phyloP scores from a whole-genome alignment of 768 basidiomycete genomes.

The Lactifluus piperatus region DNA sequence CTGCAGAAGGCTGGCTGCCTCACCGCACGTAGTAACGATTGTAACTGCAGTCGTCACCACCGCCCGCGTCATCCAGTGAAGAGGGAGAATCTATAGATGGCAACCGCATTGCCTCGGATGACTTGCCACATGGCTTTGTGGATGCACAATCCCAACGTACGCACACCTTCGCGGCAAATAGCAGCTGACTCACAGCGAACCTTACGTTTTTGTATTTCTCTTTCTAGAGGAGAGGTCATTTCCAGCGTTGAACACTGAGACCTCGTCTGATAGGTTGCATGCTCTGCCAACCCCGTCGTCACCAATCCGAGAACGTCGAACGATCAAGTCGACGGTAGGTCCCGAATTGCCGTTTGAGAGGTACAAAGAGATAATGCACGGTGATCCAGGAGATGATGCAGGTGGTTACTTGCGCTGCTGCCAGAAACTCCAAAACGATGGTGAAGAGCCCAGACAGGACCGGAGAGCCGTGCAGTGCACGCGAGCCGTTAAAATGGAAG shows the following conservation, averaged over 20 bases:
- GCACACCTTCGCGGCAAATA: neutral
- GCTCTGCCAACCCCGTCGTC: neutral
- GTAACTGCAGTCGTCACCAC: slow-evolving; percentile 8
- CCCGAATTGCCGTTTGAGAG: neutral
- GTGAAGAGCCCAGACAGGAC: slow-evolving; percentile 8
- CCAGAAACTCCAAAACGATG: neutral
- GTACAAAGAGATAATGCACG: neutral
- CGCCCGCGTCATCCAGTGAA: neutral
- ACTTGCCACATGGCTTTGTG: neutral
- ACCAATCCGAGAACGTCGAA: neutral
- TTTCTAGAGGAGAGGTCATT: neutral
- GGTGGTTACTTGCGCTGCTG: neutral
- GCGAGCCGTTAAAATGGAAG: slow-evolving; percentile 15
- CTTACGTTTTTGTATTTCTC: neutral
- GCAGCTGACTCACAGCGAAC: neutral
- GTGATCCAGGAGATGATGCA: slow-evolving; percentile 6
- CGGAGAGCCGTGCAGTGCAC: too few relatives aligned
- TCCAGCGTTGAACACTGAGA: neutral
- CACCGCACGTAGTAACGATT: slow-evolving; percentile 14
- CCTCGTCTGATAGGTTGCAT: neutral
- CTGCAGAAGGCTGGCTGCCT: slow-evolving; percentile 16
- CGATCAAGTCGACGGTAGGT: slow-evolving; percentile 11
- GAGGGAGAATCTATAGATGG: neutral
- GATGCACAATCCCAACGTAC: neutral
- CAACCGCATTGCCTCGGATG: neutral